Evolutionary conservation across 2,329 filamentous ascomycete species (phyloP).

Genomic region (Penicillium sp.): DNA sequence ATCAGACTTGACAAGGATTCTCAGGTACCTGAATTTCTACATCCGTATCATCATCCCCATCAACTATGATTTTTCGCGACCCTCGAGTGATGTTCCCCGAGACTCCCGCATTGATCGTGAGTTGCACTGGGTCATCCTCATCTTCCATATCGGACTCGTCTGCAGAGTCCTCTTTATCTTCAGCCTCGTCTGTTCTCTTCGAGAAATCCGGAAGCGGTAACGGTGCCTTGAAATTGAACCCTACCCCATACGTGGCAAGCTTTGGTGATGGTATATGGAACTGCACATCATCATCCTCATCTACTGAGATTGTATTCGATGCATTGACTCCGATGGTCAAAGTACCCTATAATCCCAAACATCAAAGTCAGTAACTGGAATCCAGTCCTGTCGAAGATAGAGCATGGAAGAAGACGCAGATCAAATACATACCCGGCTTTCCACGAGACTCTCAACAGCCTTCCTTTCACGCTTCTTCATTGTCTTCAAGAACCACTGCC

Average conservation of each 20-base stretch:
- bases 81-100: conserved; percentile 33
- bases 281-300: conserved; percentile 33
- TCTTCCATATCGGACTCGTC: conserved; percentile 11
- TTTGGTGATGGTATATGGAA: conserved; percentile 33
- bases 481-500: conserved; percentile 44
- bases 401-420: background rate
- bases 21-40: conserved; percentile 33
- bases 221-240: conserved; percentile 41
- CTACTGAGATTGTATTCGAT: conserved; percentile 35
- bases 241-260: conserved; percentile 33
- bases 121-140: conserved; percentile 21
- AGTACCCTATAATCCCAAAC: conserved; percentile 27
- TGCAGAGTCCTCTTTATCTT: conserved; percentile 17
- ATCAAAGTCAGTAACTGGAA: conserved; percentile 15
- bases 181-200: conserved; percentile 21
- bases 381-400: background rate
- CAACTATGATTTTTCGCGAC: conserved; percentile 25
- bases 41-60: conserved; percentile 30
- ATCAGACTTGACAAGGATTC: background rate
- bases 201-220: conserved; percentile 32
- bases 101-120: conserved; percentile 39
- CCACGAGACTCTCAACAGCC: conserved; percentile 42
- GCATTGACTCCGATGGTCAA: conserved; percentile 43
- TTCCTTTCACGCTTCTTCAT: conserved; percentile 47
- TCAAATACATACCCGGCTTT: conserved; percentile 37